Evolutionary conservation across 352 stramenopile genomes (phyloP), one percentile per base, ranked within the genome.

Genomic region (Globisporangium paroecandrum): DNA sequence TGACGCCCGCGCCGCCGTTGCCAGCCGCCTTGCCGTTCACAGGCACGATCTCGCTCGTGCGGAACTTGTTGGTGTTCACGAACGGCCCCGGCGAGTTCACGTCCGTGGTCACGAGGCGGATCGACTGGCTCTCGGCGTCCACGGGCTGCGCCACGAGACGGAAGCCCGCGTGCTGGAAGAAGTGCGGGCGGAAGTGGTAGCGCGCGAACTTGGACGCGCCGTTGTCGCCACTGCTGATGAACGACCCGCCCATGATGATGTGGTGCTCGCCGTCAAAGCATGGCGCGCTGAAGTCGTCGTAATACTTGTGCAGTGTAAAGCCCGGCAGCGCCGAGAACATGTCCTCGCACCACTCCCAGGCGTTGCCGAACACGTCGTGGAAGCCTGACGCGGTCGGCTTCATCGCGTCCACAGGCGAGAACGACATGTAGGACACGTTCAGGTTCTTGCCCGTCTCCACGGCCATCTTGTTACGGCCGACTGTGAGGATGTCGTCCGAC

Each of bases 201-300:
- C 97, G 93, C 24, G 91, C 89, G 72, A 98, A 99, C 68, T 98
- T 95, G 69, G 91, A 98, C 56, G 91, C 94, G 43, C 86, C 87
- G 69, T 98, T 97, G 75, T 98, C 95, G 41, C 96, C 97, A 27
- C 82, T 97, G 76, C 89, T 98, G 47, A 97, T 96, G 72, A 98
- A 99, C 38, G 91, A 98, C 22, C 97, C 96, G 53, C 97, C 97
- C 71, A 98, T 91, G 82, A 99, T 99, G 68, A 99, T 85, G 43
- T 96, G 87, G 79, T 99, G 96, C 68, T 98, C 95, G 36, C 95
- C 96, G 73, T 99, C 97, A 75, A 98, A 99, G 78, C 96, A 99
- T n/a, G 97, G 97, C 55, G 96, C 94, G 34, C 91, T 98, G 70
- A 99, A 99, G 76, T 99, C 96, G 76, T 99, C 95, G 79, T 99